Percentiles rank a stretch among this genome's conserved stretches.
Conservation (phyloP, 148 eudicot species). For the Dysphania ambrosioides region DNA sequence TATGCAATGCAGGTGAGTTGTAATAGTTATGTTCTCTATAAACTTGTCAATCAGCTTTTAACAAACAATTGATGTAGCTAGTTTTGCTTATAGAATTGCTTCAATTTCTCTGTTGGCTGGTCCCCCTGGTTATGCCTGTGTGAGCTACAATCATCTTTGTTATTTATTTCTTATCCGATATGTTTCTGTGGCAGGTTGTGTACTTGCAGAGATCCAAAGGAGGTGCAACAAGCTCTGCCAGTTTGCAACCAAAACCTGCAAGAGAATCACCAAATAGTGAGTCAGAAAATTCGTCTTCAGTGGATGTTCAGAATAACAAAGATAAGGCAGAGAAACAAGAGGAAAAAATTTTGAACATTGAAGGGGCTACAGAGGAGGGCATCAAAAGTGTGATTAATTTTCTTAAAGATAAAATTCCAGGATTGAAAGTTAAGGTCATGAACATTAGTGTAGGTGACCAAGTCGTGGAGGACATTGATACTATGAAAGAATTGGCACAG, state of each 20-base stretch:
- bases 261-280: constrained; percentile 53
- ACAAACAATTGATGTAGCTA: too few relatives aligned
- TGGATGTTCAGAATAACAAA: constrained; percentile 49
- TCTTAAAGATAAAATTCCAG: constrained; percentile 95
- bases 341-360: constrained; percentile 57
- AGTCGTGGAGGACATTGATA: constrained; percentile 56
- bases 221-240: constrained; percentile 37
- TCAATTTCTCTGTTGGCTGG: background rate
- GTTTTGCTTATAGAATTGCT: too few relatives aligned
- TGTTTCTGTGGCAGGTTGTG: constrained; percentile 55
- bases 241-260: constrained; percentile 51
- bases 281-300: constrained; percentile 43
- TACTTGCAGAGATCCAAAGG: constrained; percentile 62
- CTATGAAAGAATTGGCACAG: constrained; percentile 50
- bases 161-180: too few relatives aligned
- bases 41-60: too few relatives aligned
- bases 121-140: background rate
- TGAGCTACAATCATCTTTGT: background rate
- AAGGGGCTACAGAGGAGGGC: constrained; percentile 90
- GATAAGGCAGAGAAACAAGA: constrained; percentile 64
- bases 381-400: constrained; percentile 83
- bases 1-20: constrained; percentile 72
- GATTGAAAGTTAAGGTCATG: constrained; percentile 72
- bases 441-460: constrained; percentile 52
- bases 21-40: background rate